Percentiles rank a stretch among this genome's conserved stretches.
Evolutionary conservation across 2,329 filamentous ascomycete species (phyloP).

Genomic region (Madurella fahalii): DNA sequence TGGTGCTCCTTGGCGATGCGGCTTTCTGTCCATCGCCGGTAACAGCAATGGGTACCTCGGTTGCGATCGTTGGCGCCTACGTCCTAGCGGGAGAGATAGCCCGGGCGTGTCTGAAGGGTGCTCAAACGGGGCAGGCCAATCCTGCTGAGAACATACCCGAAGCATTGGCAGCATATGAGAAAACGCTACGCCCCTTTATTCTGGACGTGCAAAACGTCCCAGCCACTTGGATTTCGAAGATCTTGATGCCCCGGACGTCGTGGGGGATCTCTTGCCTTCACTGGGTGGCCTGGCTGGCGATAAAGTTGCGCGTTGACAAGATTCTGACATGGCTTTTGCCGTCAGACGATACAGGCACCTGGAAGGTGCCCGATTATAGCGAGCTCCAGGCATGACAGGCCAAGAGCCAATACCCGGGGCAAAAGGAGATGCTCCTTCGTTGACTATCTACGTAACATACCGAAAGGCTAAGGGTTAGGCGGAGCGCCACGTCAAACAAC

Average conservation of each 20-base stretch:
- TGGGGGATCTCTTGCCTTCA: slow-evolving; percentile 2
- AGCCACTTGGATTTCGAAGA: slow-evolving; percentile 2
- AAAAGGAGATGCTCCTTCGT: no score
- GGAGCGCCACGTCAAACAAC: no score
- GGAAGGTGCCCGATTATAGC: slow-evolving; percentile 15
- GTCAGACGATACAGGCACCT: slow-evolving; percentile 1
- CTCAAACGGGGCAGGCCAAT: slow-evolving; percentile 6
- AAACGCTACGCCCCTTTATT: slow-evolving; percentile 42
- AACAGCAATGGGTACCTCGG: slow-evolving; percentile 50
- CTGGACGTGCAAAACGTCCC: slow-evolving; percentile 35
- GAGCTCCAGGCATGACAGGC: not conserved
- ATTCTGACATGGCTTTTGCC: not conserved
- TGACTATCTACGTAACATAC: no score
- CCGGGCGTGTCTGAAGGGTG: slow-evolving; percentile 3
- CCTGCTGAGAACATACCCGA: slow-evolving; percentile 27
- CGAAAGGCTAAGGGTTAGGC: no score
- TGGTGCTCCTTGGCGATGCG: slow-evolving; percentile 53
- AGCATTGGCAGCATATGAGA: slow-evolving; percentile 42
- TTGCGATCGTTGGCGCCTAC: slow-evolving; percentile 49
- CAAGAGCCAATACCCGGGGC: no score
- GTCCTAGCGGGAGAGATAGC: slow-evolving; percentile 50
- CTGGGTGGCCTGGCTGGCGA: slow-evolving; percentile 3
- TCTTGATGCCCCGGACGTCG: not conserved
- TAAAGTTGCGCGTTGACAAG: not conserved
- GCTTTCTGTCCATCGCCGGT: slow-evolving; percentile 45